Base-by-base conservation (phyloP, 805 yeast species). In the Ogataea zsoltii region DNA sequence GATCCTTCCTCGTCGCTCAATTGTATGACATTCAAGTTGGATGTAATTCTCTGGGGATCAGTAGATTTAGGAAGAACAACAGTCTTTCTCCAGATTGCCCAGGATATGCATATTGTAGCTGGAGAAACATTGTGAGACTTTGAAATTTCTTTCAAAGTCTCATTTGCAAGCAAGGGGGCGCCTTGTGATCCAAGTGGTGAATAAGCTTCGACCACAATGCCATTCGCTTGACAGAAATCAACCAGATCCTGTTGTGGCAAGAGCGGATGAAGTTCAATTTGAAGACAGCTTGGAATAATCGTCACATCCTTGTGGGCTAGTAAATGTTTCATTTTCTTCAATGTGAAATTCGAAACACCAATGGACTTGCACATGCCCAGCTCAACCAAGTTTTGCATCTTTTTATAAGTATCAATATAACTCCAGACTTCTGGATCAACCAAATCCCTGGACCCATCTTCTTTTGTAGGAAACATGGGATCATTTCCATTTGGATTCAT, bases 291-390 rank as follows among this genome's bases (percentile, higher is more conserved):
- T 5, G 96, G 96, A 23, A 72, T 71, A 33, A 67, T 76, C 43
- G 68, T 76, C 43, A 74, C 73, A 18, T 70, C 71, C 40, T 77
- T 74, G 35, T 67, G 69, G 10, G 65, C 66, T 42, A 85, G 69
- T 47, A 87, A 67, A 41, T 66, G 72, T 47, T 75, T 66, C 51
- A 84, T 60, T 53, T 78, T 75, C 44, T 69, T 74, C 21, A 76
- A 66, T 15, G 86, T 75, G 62, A 82, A 80, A 68, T 88, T 88
- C 30, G 91, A 83, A 33, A 88, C 86, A 54, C 96, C 96, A 62
- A 88, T 76, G 31, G 88, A 75, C 55, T 70, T 76, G 25, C 77
- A 72, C 62, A 79, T 74, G 28, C 77, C 80, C 5, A 21, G 25
- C 28, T 72, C 60, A 31, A 69, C 65, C 43, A 84, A 65, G 51